Evolutionary conservation across 345 rosid species (phyloP), one percentile per base, ranked within the genome.

Genomic region (Eutrema yunnanense): DNA sequence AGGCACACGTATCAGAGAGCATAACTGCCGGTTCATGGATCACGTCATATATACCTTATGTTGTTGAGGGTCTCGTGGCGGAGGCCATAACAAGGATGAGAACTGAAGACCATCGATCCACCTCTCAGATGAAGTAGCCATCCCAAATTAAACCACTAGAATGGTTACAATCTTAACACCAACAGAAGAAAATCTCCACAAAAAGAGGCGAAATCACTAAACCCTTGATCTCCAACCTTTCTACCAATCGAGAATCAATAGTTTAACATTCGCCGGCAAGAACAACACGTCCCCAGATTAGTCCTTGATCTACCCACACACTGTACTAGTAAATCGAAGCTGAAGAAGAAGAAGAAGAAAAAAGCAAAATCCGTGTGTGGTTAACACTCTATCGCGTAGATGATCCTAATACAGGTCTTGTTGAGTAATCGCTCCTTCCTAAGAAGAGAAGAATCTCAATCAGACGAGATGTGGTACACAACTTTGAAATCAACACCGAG

Each of bases 101-200:
- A 79, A 86, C 56, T 86, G 90, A 75, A 94, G 96, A 44, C 97
- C 90, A 80, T 90, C 97, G 72, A 86, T 89, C 98, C 98, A 94
- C 73, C 95, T 84, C 86, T 84, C 97, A 41, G 89, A 84, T 69
- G 88, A 82, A 80, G 53, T 80, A 64, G 92, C 90, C 96, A 92
- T 88, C 65, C 33, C 48, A 54, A 36, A 49, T 10, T 53, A 53
- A 51, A 53, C 14, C 43, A 53, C 50, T 29, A 42, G 9, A 55
- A 47, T 11, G 46, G 32, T 50, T 13, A 54, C 48, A 50, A 58
- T 42, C 60, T 51, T 38, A 65, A 63, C 22, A 43, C 36, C 22
- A 5, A 73, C 16, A 19, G 46, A 33, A 65, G 13, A 56, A 55
- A 32, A 57, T 38, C 70, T 34, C 70, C 13, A 29, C 30, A 30